Conservation (phyloP, 441 rosid species). For the Populus hybrid region DNA sequence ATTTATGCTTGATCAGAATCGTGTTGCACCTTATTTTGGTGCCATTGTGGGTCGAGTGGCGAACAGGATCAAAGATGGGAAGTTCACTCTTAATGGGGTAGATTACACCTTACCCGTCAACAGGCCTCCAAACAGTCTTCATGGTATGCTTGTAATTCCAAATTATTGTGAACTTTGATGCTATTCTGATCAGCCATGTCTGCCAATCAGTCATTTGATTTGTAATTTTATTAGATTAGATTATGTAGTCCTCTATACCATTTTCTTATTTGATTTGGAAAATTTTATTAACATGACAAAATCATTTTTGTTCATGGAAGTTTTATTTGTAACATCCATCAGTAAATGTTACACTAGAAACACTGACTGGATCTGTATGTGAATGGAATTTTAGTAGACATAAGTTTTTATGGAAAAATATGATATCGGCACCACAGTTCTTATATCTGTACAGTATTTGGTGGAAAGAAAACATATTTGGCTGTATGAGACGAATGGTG, state of each 20-base stretch:
- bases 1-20: slow-evolving; percentile 45
- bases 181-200: background rate
- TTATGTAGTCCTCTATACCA: background rate
- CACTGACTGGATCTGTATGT: background rate
- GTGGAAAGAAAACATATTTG: background rate
- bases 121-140: slow-evolving; percentile 89
- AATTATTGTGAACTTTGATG: background rate
- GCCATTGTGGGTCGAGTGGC: slow-evolving; percentile 97
- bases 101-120: slow-evolving; percentile 68
- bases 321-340: background rate
- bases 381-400: background rate
- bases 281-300: background rate
- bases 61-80: slow-evolving; percentile 79
- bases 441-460: background rate
- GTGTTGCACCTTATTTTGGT: slow-evolving; percentile 72
- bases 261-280: background rate
- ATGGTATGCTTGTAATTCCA: slow-evolving; percentile 41
- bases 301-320: background rate
- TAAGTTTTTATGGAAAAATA: background rate
- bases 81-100: slow-evolving; percentile 64
- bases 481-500: background rate
- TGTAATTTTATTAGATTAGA: background rate
- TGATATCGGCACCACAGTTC: too few relatives aligned
- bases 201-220: background rate
- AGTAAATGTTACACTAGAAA: background rate